These are phyloP conservation scores for Metarhizium robertsii DNA, from an alignment of 2,329 filamentous ascomycete genomes.

Conservation along the genomic window DNA sequence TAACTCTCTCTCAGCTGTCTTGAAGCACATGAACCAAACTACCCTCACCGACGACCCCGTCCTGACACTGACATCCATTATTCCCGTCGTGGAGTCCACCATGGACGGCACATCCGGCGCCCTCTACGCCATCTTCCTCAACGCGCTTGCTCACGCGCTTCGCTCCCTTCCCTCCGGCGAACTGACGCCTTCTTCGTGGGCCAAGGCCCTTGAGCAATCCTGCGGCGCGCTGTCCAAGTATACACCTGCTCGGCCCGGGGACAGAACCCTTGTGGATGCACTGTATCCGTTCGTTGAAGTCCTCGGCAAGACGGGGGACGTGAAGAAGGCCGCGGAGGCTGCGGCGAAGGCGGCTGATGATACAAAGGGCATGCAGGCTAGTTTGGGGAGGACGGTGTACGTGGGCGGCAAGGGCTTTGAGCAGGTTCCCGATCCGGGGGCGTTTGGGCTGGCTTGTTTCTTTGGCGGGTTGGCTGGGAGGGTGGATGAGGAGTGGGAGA, in stretches of 20 bases:
- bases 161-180: constrained; percentile 30
- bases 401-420: constrained; percentile 35
- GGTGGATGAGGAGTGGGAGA: background rate
- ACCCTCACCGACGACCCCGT: constrained; percentile 42
- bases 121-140: constrained; percentile 75
- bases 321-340: constrained; percentile 66
- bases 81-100: constrained; percentile 43
- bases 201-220: constrained; percentile 61
- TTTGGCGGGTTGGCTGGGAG: constrained; percentile 62
- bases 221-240: constrained; percentile 67
- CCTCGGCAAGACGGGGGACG: constrained; percentile 53
- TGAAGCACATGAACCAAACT: constrained; percentile 36
- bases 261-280: constrained; percentile 85
- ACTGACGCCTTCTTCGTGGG: constrained; percentile 36
- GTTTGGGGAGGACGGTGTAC: constrained; percentile 52
- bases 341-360: constrained; percentile 67
- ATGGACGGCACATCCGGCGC: constrained; percentile 57
- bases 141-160: constrained; percentile 63
- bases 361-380: constrained; percentile 89
- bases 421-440: constrained; percentile 55
- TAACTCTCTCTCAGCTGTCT: constrained; percentile 30
- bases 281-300: constrained; percentile 77
- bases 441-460: constrained; percentile 66
- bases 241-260: constrained; percentile 81
- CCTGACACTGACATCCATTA: constrained; percentile 41